Conservation (phyloP, 2,329 filamentous ascomycete species). For the Arthroderma uncinatum region DNA sequence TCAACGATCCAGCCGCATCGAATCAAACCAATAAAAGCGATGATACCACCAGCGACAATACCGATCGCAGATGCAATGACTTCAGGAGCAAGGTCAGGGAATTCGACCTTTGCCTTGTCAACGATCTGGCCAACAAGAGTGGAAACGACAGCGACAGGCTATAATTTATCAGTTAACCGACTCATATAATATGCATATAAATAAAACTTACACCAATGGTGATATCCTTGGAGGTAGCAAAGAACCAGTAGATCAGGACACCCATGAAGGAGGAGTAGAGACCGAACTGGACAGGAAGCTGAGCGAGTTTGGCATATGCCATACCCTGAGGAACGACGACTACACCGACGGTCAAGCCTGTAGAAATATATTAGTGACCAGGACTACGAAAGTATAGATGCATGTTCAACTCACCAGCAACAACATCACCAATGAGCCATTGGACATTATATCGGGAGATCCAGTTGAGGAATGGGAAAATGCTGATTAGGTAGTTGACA, state of each 20-base stretch:
- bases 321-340: constrained; percentile 93
- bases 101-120: constrained; percentile 44
- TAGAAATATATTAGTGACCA: constrained; percentile 8
- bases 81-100: constrained; percentile 47
- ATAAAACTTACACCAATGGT: constrained; percentile 67
- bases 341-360: constrained; percentile 59
- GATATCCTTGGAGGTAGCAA: constrained; percentile 96
- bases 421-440: constrained; percentile 80
- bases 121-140: constrained; percentile 80
- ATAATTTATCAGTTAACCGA: constrained; percentile 11
- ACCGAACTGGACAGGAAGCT: constrained; percentile 70
- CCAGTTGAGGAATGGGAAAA: constrained; percentile 89
- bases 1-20: constrained; percentile 85
- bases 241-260: constrained; percentile 91
- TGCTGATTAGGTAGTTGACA: constrained; percentile 50
- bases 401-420: constrained; percentile 54
- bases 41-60: constrained; percentile 64
- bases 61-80: constrained; percentile 68
- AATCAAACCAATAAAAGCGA: constrained; percentile 65
- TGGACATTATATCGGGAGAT: constrained; percentile 76
- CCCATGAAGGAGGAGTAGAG: constrained; percentile 96
- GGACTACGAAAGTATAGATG: neutral
- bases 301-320: constrained; percentile 81
- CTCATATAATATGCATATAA: constrained; percentile 6
- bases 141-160: constrained; percentile 93